phyloP scores from a whole-genome alignment of 768 basidiomycete genomes.

The Cystofilobasidium bisporidii region DNA sequence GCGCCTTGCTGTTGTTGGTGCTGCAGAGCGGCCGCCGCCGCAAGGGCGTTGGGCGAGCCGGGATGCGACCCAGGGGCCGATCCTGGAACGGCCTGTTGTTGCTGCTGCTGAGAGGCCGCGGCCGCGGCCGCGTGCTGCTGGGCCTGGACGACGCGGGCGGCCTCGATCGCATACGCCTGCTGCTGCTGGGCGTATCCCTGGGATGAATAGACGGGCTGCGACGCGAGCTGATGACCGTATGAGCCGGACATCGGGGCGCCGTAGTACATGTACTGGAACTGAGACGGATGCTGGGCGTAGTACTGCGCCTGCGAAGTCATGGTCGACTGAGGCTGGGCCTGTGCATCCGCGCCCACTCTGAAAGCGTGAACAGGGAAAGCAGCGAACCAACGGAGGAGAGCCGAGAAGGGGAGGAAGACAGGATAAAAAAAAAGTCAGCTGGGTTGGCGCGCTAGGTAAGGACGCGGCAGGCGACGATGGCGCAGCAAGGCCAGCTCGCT shows the following conservation, averaged over 20 bases:
- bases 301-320: background rate
- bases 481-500: background rate
- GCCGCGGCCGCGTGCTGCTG: background rate
- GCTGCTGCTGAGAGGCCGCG: background rate
- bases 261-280: conserved; percentile 7
- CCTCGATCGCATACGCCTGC: background rate
- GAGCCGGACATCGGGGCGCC: background rate
- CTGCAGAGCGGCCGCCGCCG: background rate
- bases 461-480: background rate
- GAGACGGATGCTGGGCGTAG: conserved; percentile 1
- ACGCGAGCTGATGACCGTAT: background rate
- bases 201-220: conserved; percentile 4
- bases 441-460: background rate
- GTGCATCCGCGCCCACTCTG: no score
- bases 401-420: background rate
- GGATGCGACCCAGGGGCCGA: background rate
- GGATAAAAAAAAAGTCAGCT: background rate
- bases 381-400: no score
- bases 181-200: conserved; percentile 1
- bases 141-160: background rate
- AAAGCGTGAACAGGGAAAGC: no score
- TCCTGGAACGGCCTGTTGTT: background rate
- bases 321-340: no score
- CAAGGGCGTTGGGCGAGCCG: background rate
- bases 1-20: no score